A percentile compares a stretch with the other conserved stretches of the same genome.
These are phyloP conservation scores for Xanthoconium purpureum DNA, from an alignment of 768 basidiomycete genomes.

Conservation along the genomic window DNA sequence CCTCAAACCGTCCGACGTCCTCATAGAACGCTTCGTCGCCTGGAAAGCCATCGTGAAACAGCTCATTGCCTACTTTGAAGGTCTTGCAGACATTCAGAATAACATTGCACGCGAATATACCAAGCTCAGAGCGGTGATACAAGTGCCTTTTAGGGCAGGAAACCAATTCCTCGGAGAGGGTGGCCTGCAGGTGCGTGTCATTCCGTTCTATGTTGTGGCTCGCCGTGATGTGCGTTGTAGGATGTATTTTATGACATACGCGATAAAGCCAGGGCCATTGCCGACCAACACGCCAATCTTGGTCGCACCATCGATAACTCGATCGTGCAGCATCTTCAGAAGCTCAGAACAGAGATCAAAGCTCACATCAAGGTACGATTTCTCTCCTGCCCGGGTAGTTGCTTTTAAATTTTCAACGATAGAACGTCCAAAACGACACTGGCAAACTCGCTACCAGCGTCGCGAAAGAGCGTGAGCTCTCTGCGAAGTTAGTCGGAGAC, in stretches of 20 bases:
- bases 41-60: conserved; percentile 98
- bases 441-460: conserved; percentile 88
- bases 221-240: conserved; percentile 34
- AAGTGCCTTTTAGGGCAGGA: conserved; percentile 92
- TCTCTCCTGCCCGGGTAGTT: background rate
- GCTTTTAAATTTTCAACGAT: background rate
- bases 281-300: conserved; percentile 95
- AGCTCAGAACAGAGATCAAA: conserved; percentile 92
- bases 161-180: conserved; percentile 99
- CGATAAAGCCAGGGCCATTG: conserved; percentile 89
- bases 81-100: conserved; percentile 79
- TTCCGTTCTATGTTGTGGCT: background rate
- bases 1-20: conserved; percentile 88
- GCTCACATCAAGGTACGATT: conserved; percentile 84
- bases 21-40: conserved; percentile 90
- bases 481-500: conserved; percentile 81
- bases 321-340: conserved; percentile 96
- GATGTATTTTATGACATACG: conserved; percentile 92
- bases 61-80: conserved; percentile 82
- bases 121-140: conserved; percentile 92
- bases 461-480: conserved; percentile 86
- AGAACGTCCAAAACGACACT: conserved; percentile 95
- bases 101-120: conserved; percentile 91
- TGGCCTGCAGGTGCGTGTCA: conserved; percentile 68
- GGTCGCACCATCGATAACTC: conserved; percentile 95